Base-by-base conservation (phyloP, 2,329 filamentous ascomycete genomes). In the Helminthosporium solani region DNA sequence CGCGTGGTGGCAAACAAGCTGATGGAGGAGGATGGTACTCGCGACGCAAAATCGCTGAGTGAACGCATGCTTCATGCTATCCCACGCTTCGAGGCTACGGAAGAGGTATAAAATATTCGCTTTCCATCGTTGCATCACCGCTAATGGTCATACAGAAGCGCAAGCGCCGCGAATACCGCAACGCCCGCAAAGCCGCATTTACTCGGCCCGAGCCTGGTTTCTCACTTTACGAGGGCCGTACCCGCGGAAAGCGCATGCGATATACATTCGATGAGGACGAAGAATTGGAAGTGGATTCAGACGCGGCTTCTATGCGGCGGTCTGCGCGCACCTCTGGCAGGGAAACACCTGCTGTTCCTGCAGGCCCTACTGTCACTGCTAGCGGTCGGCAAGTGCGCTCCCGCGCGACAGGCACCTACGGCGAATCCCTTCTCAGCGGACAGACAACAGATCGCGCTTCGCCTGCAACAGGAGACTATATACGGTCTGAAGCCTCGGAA, bases 181-280 rank as follows among this genome's bases (percentile, higher is more conserved):
- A 89, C 65, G 80, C 84, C 59, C 88, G 89, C 53, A 92, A 92
- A 64, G 88, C 92, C 50, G 86, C 88, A 48, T 97, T 97, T 72
- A 81, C 87, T 56, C 83, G 90, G 4, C 90, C 90, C 5, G 91
- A 96, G 58, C 86, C 87, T 8, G 90, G 90, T 3, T 95, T 92
- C 66, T 96, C 91, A 1, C 77, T 95, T 47, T 99, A 99, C 68
- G 94, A 99, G 74, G 94, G 94, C 40, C 88, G 94, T 42, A 99
- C 95, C 4, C 84, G 94, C 48, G 94, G 94, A 46, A 97, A 99
- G 76, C 87, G 92, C 50, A 87, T 95, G 73, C 95, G 91, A 70
- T 99, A 99, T 66, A 99, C 90, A 0, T 99, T 88, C 65, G 95
- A 90, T 0, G 91, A 96, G 42, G 89, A 95, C 19, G 89, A 95